Conservation (phyloP, 345 rosid species). For the Rhizophora apiculata region DNA sequence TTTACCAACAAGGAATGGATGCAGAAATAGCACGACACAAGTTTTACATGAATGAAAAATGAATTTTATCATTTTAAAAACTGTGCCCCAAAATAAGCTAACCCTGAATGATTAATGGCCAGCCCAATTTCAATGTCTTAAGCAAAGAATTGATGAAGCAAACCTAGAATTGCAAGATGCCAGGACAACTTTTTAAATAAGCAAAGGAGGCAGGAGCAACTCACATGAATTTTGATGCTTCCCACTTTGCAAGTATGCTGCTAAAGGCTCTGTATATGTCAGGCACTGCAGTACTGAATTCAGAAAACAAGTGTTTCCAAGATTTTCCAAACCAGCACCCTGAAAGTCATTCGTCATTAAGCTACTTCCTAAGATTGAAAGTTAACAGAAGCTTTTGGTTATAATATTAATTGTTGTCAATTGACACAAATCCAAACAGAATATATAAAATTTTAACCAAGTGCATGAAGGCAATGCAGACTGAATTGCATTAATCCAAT, state of each 20-base stretch:
- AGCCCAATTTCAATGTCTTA: neutral
- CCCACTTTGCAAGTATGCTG: constrained; percentile 79
- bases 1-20: neutral
- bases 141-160: neutral
- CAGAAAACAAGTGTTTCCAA: constrained; percentile 96
- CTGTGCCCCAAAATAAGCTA: neutral
- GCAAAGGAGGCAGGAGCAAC: constrained; percentile 22
- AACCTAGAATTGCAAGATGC: neutral
- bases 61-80: neutral
- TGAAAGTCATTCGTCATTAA: constrained; percentile 25
- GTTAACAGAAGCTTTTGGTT: constrained; percentile 8
- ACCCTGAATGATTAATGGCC: neutral
- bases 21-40: neutral
- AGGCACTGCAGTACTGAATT: constrained; percentile 93
- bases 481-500: no score
- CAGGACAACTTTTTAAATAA: no score
- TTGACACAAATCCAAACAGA: no score
- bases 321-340: constrained; percentile 97
- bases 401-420: no score
- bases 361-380: neutral
- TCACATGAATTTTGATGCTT: constrained; percentile 77
- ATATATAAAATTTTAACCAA: no score
- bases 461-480: no score
- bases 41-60: neutral
- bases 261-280: constrained; percentile 93